A percentile compares a stretch with the other conserved stretches of the same genome.
These are phyloP conservation scores for Botrytis aclada DNA, from an alignment of 2,329 filamentous ascomycete genomes.

Conservation along the genomic window DNA sequence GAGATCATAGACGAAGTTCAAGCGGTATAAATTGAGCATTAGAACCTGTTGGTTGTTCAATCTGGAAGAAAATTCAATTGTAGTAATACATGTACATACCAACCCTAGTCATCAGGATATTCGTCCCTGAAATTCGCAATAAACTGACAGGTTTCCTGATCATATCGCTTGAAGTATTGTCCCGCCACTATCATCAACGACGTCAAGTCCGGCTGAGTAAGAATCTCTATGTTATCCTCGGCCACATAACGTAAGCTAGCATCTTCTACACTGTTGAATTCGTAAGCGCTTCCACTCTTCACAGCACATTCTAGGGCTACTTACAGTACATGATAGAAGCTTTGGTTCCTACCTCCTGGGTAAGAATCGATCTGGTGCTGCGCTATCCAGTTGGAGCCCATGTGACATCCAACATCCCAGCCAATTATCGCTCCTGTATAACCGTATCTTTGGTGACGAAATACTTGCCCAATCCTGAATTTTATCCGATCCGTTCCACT, in stretches of 20 bases:
- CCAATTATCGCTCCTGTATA: conserved; percentile 82
- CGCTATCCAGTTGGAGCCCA: conserved; percentile 57
- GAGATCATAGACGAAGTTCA: conserved; percentile 37
- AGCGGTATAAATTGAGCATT: background rate
- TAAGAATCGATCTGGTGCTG: conserved; percentile 61
- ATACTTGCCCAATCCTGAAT: conserved; percentile 77
- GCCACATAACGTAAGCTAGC: conserved; percentile 71
- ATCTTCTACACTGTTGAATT: conserved; percentile 56
- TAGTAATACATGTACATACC: conserved; percentile 9
- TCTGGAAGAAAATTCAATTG: background rate
- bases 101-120: conserved; percentile 74
- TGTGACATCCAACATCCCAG: conserved; percentile 64
- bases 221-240: conserved; percentile 74
- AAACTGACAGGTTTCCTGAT: conserved; percentile 63
- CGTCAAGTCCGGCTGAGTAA: conserved; percentile 51
- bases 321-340: conserved; percentile 86
- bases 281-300: conserved; percentile 25
- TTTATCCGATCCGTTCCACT: conserved; percentile 45
- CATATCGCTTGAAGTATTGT: conserved; percentile 85
- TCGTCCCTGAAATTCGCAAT: conserved; percentile 80
- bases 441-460: conserved; percentile 74
- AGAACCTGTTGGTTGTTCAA: background rate
- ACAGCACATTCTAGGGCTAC: conserved; percentile 40
- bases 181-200: conserved; percentile 70
- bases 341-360: conserved; percentile 59